Conservation (phyloP, 1,284 basidiomycete genomes). For the Sphaerobolus stellatus region DNA sequence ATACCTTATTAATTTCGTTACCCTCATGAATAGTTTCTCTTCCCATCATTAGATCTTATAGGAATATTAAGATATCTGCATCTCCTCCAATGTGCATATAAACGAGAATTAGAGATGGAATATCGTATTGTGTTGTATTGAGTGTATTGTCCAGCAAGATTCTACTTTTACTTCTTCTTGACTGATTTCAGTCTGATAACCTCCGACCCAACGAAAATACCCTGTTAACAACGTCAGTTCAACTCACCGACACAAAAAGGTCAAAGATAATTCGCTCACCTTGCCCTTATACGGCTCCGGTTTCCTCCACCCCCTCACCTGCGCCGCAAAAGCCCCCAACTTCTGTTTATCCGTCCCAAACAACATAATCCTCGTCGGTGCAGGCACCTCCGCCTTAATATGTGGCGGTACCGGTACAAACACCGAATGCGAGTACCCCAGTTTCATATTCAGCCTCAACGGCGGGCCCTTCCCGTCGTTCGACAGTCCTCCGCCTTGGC, state of each 20-base stretch:
- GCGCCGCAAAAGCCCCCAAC: conserved; percentile 86
- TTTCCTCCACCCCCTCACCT: conserved; percentile 79
- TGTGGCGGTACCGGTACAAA: conserved; percentile 78
- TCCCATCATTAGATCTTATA: too few relatives aligned
- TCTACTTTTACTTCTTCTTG: conserved; percentile 95
- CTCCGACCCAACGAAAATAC: conserved; percentile 89
- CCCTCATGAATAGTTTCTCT: too few relatives aligned
- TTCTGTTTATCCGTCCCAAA: conserved; percentile 74
- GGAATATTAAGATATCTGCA: too few relatives aligned
- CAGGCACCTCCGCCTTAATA: conserved; percentile 74
- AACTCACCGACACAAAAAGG: conserved; percentile 3
- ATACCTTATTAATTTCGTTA: background rate
- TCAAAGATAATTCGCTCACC: conserved; percentile 49
- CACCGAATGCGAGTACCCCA: conserved; percentile 90
- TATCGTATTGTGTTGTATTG: too few relatives aligned
- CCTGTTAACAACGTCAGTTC: conserved; percentile 45
- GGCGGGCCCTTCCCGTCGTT: conserved; percentile 39
- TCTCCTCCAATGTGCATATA: too few relatives aligned
- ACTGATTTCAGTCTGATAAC: conserved; percentile 87
- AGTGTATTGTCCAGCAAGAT: too few relatives aligned
- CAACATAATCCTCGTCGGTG: conserved; percentile 66
- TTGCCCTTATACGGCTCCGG: conserved; percentile 99
- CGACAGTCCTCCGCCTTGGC: conserved; percentile 52
- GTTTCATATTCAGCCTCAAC: conserved; percentile 75
- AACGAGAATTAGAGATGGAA: too few relatives aligned